Conservation (phyloP, 2,329 filamentous ascomycete genomes). For the Paecilomyces sp. region DNA sequence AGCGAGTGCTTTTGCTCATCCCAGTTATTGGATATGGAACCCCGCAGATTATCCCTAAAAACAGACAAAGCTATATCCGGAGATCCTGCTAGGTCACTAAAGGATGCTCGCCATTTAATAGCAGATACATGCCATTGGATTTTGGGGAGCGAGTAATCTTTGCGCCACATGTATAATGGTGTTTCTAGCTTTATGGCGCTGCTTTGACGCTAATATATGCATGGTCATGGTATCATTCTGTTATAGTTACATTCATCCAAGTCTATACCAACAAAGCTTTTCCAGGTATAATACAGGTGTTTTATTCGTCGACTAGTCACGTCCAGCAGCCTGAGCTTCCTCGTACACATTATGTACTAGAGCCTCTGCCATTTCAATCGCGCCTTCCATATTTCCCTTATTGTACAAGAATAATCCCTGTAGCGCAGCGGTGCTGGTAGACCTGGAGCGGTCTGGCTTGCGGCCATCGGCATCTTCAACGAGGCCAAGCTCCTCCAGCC, state of each 20-base stretch:
- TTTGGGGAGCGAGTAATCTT: background rate
- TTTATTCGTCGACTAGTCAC: slow-evolving; percentile 7
- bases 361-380: slow-evolving; percentile 67
- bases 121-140: background rate
- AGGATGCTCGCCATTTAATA: background rate
- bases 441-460: slow-evolving; percentile 39
- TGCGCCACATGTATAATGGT: background rate
- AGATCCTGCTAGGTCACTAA: background rate
- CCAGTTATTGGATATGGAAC: background rate
- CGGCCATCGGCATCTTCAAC: slow-evolving; percentile 52
- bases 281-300: background rate
- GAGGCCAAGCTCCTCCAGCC: slow-evolving; percentile 63
- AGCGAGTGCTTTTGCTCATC: background rate
- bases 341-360: slow-evolving; percentile 25
- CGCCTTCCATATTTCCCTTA: slow-evolving; percentile 82
- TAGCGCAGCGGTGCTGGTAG: slow-evolving; percentile 80
- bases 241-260: background rate
- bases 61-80: background rate
- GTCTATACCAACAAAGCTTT: background rate
- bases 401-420: slow-evolving; percentile 95
- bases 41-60: background rate
- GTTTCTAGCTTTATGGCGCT: background rate
- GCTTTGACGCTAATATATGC: background rate
- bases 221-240: background rate
- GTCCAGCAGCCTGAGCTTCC: slow-evolving; percentile 10